Percentiles rank a stretch among this genome's conserved stretches.
These are phyloP conservation scores for Acer negundo DNA, from an alignment of 345 rosid genomes.

Conservation along the genomic window DNA sequence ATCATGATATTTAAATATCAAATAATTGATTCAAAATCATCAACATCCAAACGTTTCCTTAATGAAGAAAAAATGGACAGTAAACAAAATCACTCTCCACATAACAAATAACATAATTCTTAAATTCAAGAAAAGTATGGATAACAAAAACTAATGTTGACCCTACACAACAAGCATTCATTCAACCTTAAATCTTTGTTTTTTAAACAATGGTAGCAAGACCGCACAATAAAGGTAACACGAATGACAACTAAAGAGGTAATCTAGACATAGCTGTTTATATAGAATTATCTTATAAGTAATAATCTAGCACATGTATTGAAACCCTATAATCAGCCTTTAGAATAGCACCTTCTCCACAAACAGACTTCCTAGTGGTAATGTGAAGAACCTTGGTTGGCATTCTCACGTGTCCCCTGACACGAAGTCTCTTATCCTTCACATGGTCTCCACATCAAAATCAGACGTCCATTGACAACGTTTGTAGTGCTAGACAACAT, in stretches of 20 bases:
- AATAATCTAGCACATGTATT: too few relatives aligned
- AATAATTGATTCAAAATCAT: not conserved
- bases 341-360: constrained; percentile 55
- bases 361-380: constrained; percentile 60
- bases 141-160: constrained; percentile 14
- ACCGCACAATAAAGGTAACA: too few relatives aligned
- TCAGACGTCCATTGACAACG: too few relatives aligned
- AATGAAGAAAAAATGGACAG: not conserved
- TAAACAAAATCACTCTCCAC: constrained; percentile 27
- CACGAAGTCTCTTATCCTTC: constrained; percentile 58
- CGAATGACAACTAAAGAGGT: too few relatives aligned
- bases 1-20: not conserved
- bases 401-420: constrained; percentile 65
- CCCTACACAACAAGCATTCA: constrained; percentile 16
- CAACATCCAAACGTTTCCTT: constrained; percentile 6
- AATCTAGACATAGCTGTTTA: too few relatives aligned
- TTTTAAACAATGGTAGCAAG: too few relatives aligned
- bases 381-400: constrained; percentile 61
- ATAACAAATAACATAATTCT: constrained; percentile 1
- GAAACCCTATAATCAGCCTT: not conserved
- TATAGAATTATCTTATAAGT: too few relatives aligned
- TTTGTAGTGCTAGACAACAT: too few relatives aligned
- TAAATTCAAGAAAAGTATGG: constrained; percentile 16
- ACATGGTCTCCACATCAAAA: too few relatives aligned
- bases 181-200: constrained; percentile 7